Evolutionary conservation across 2,329 filamentous ascomycete genomes (phyloP).

Genomic region (Myriangium duriaei): DNA sequence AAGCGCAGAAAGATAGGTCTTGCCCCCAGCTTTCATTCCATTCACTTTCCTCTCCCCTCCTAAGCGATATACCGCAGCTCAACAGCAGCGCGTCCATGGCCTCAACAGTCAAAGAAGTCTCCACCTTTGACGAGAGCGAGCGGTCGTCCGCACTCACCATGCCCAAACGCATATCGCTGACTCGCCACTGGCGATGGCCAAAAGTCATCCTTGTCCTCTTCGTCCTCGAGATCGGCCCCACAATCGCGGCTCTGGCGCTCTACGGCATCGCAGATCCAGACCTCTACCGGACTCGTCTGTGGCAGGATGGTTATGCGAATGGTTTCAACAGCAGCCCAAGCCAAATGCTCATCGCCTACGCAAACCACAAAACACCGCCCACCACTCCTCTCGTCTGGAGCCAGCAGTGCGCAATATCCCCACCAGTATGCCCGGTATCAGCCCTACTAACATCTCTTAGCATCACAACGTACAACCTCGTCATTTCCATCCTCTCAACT

Average conservation of each 20-base stretch:
- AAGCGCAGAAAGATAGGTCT: too few relatives aligned
- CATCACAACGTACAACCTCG: slow-evolving; percentile 62
- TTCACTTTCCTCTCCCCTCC: too few relatives aligned
- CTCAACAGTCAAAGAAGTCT: too few relatives aligned
- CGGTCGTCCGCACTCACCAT: neutral
- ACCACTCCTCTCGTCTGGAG: slow-evolving; percentile 61
- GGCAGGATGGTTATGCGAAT: slow-evolving; percentile 57
- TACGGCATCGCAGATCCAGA: slow-evolving; percentile 64
- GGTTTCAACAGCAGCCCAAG: slow-evolving; percentile 63
- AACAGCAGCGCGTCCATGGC: too few relatives aligned
- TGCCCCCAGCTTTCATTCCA: too few relatives aligned
- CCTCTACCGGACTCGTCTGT: slow-evolving; percentile 58
- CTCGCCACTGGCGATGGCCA: slow-evolving; percentile 42
- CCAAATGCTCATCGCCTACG: slow-evolving; percentile 58
- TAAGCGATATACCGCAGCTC: too few relatives aligned
- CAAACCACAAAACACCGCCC: slow-evolving; percentile 50
- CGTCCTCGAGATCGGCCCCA: slow-evolving; percentile 51
- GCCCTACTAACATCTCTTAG: too few relatives aligned
- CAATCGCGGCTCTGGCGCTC: slow-evolving; percentile 54
- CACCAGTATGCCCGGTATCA: too few relatives aligned
- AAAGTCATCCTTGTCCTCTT: slow-evolving; percentile 45
- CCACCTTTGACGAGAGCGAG: neutral
- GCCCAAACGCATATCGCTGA: slow-evolving; percentile 22
- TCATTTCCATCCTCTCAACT: slow-evolving; percentile 61
- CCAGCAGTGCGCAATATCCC: slow-evolving; percentile 45